Conservation (phyloP, 169 alveolate species). For the Eimeria zaria region DNA sequence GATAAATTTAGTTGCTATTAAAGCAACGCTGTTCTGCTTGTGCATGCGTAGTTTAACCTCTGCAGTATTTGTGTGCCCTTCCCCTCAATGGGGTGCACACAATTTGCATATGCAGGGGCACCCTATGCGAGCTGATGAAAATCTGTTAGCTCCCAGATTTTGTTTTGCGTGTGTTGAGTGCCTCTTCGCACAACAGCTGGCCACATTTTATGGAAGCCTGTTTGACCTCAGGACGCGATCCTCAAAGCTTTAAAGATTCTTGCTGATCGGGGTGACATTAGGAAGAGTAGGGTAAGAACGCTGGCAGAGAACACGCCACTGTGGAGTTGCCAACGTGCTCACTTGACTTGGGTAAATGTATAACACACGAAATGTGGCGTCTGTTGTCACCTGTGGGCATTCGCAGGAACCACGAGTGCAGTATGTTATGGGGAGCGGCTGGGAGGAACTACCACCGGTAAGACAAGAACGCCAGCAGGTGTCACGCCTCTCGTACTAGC, state of each 20-base stretch:
- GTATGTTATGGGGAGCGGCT: background rate
- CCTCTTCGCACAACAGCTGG: background rate
- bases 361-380: background rate
- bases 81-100: background rate
- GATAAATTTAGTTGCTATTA: background rate
- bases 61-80: background rate
- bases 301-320: background rate
- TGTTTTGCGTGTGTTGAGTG: background rate
- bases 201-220: background rate
- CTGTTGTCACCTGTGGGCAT: background rate
- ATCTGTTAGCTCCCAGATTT: background rate
- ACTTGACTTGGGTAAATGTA: background rate
- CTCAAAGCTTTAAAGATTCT: background rate
- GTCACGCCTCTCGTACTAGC: background rate
- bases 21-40: background rate
- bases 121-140: background rate
- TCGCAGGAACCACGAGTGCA: background rate
- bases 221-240: background rate
- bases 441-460: background rate
- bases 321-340: background rate
- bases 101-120: background rate
- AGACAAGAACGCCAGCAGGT: background rate
- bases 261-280: background rate
- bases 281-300: background rate
- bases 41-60: background rate